Percentiles rank a stretch among this genome's conserved stretches.
phyloP scores from a whole-genome alignment of 176 grass and related monocot genomes.

The Triticum urartu region DNA sequence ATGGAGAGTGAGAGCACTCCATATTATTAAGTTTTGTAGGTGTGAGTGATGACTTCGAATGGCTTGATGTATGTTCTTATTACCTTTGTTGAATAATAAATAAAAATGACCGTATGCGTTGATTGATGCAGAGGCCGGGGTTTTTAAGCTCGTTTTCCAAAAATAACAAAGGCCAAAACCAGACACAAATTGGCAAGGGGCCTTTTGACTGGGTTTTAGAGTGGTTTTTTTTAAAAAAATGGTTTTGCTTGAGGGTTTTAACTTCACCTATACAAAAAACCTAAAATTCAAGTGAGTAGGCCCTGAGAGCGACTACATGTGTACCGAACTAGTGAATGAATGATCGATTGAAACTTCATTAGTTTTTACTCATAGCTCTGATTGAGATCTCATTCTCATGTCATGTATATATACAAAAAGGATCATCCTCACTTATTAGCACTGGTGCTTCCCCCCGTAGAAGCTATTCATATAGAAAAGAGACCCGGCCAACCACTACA shows the following conservation, averaged over 20 bases:
- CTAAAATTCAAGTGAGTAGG: not conserved
- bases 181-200: too few species aligned
- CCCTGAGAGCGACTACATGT: not conserved
- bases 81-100: too few species aligned
- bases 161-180: too few species aligned
- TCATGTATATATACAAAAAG: not conserved
- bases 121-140: too few species aligned
- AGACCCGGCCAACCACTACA: constrained; percentile 36
- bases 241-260: not conserved
- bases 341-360: not conserved
- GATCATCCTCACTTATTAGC: not conserved
- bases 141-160: too few species aligned
- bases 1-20: too few species aligned
- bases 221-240: too few species aligned
- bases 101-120: too few species aligned
- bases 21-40: too few species aligned
- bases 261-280: not conserved
- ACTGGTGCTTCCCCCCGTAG: not conserved
- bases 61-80: too few species aligned
- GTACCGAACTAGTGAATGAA: not conserved
- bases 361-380: not conserved
- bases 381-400: not conserved
- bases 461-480: constrained; percentile 17
- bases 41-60: too few species aligned
- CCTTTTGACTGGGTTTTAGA: too few species aligned